Base-by-base conservation (phyloP, 371 early-diverging fungal species). In the Mortierella sp. region DNA sequence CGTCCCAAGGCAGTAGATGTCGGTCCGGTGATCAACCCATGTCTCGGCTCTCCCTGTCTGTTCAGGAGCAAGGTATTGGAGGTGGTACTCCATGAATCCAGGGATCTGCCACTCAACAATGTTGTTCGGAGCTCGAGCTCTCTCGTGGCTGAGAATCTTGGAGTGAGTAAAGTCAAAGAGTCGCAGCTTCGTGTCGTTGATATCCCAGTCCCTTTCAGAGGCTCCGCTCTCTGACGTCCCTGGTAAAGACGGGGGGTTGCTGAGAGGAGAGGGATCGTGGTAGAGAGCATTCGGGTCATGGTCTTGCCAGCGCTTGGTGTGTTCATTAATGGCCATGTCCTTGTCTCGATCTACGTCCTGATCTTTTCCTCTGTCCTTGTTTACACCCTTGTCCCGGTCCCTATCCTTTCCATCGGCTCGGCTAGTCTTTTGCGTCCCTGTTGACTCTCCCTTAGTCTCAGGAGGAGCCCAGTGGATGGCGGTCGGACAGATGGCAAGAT, bases 41-140 rank as follows among this genome's bases (percentile, higher is more conserved):
- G 86, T 87, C 52, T 87, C 84, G 16, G 89, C 88, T 52, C 88
- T 77, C 28, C 88, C 88, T 0, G 88, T 89, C 64, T 89, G 89
- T 45, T 89, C 88, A 5, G 89, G 88, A 7, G 87, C 85, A 83
- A 88, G 79, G 60, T 65, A 79, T 26, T 79, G 79, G 15, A 79
- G 46, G 46, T 79, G 79, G 30, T 79, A 79, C 62, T 79, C 79
- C 57, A 79, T 59, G 43, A 62, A 79, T 12, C 79, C 79, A 3
- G 79, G 73, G 4, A 72, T 66, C 26, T 79, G 79, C 79, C 79
- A 79, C 45, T 79, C 79, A 3, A 62, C 70, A 60, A 79, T 72
- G 29, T 79, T 79, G 45, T 79, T 79, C 25, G 79, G 79, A 19
- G 79, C 79, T 21, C 79, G 50, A 4, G 79, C 79, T 29, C 79